A percentile compares a stretch with the other conserved stretches of the same genome.
These are phyloP conservation scores for Cucumis melo DNA, from an alignment of 306 rosid species.

Conservation along the genomic window DNA sequence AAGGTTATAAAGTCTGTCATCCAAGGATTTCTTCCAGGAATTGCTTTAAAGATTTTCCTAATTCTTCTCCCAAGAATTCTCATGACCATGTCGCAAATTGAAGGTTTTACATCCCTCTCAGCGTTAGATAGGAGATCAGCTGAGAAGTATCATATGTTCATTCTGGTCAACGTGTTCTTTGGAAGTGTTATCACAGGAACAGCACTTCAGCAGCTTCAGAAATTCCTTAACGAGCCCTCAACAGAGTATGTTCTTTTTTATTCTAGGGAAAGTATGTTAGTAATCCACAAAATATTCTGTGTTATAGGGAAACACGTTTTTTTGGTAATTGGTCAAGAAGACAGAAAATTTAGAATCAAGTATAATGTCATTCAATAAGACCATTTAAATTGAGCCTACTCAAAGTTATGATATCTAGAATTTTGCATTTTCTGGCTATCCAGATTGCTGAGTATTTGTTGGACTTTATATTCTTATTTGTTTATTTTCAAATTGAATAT, in stretches of 20 bases:
- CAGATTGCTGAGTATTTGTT: background rate
- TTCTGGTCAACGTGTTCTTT: constrained; percentile 77
- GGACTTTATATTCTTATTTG: background rate
- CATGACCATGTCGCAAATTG: constrained; percentile 69
- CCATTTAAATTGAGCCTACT: background rate
- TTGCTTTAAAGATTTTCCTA: constrained; percentile 74
- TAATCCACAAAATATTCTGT: background rate
- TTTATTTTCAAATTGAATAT: background rate
- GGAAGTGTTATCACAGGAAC: constrained; percentile 84
- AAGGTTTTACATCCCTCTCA: constrained; percentile 61
- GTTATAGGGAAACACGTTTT: background rate
- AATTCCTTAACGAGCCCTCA: constrained; percentile 37
- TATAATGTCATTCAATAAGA: background rate
- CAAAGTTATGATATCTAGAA: background rate
- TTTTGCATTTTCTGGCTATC: background rate
- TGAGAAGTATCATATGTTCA: constrained; percentile 56
- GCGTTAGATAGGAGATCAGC: constrained; percentile 74
- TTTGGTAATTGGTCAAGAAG: background rate
- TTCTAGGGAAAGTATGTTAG: background rate
- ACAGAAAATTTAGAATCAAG: background rate
- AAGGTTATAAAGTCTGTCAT: constrained; percentile 41
- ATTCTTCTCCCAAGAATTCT: constrained; percentile 52
- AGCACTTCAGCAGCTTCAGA: constrained; percentile 71
- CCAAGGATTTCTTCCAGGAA: constrained; percentile 92
- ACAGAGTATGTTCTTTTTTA: constrained; percentile 37